phyloP scores from a whole-genome alignment of 352 stramenopile genomes.

The Phytophthora pinifolia region DNA sequence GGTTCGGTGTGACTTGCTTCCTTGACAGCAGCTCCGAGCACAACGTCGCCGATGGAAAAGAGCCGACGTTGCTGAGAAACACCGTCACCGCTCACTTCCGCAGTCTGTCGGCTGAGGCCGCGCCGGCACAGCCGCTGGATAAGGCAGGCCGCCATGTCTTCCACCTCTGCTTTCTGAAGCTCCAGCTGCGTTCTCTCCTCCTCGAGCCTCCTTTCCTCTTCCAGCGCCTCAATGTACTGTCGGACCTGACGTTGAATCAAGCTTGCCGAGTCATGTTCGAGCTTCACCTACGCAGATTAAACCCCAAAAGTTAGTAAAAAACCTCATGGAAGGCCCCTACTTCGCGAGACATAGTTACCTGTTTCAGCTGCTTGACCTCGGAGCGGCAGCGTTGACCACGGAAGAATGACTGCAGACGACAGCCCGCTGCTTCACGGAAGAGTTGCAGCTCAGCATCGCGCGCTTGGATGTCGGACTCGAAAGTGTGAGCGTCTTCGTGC shows the following conservation, averaged over 20 bases:
- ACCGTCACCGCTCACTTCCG: not conserved
- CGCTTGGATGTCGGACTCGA: constrained; percentile 19
- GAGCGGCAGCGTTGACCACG: constrained; percentile 31
- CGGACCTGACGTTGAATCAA: constrained; percentile 30
- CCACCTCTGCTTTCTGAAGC: constrained; percentile 38
- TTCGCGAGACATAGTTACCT: constrained; percentile 13
- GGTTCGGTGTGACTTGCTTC: constrained; percentile 6
- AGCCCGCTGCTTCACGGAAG: constrained; percentile 26
- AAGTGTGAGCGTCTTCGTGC: constrained; percentile 22
- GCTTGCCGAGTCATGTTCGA: constrained; percentile 21
- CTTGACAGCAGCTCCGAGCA: constrained; percentile 10
- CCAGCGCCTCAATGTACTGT: constrained; percentile 14
- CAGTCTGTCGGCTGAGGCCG: constrained; percentile 1
- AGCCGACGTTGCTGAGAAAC: not conserved
- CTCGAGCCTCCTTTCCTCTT: constrained; percentile 3
- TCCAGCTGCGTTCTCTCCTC: constrained; percentile 20
- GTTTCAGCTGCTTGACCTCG: constrained; percentile 25
- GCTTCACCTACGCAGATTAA: constrained; percentile 11
- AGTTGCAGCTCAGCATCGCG: constrained; percentile 23
- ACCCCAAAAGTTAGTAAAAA: constrained; percentile 1
- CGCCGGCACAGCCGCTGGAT: constrained; percentile 43
- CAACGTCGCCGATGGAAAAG: constrained; percentile 17
- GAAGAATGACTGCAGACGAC: constrained; percentile 37
- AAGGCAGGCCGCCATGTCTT: constrained; percentile 40
- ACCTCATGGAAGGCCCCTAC: not conserved